These are phyloP conservation scores for Cryptosporidium parvum DNA, from an alignment of 169 alveolate genomes.

Conservation along the genomic window DNA sequence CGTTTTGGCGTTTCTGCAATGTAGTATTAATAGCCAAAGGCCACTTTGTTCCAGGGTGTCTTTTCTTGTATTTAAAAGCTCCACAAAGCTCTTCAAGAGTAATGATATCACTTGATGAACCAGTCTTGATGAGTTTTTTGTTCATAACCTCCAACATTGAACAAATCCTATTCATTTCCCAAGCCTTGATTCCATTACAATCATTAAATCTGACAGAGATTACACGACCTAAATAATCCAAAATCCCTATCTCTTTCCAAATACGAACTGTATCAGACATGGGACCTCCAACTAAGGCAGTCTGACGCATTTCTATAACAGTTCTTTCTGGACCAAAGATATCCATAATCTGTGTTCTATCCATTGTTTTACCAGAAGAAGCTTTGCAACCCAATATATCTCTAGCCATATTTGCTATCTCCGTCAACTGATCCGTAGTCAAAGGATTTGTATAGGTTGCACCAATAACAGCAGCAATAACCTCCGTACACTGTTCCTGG, in stretches of 20 bases:
- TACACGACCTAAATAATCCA: constrained; percentile 56
- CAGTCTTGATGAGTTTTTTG: constrained; percentile 26
- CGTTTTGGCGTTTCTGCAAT: constrained; percentile 12
- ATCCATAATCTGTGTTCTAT: constrained; percentile 12
- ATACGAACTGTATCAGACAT: constrained; percentile 27
- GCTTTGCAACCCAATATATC: constrained; percentile 12
- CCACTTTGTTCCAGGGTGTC: constrained; percentile 57
- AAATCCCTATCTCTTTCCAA: constrained; percentile 59
- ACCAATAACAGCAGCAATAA: constrained; percentile 26
- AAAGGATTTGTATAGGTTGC: constrained; percentile 19
- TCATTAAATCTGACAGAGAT: constrained; percentile 41
- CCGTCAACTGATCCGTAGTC: neutral
- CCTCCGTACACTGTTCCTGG: constrained; percentile 35
- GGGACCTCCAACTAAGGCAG: neutral
- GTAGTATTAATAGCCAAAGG: constrained; percentile 46
- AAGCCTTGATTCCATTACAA: constrained; percentile 52
- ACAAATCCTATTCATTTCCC: constrained; percentile 49
- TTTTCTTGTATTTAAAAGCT: constrained; percentile 24
- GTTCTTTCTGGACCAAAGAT: constrained; percentile 43
- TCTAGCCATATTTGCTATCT: constrained; percentile 5
- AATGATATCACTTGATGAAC: constrained; percentile 13
- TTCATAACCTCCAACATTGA: constrained; percentile 74
- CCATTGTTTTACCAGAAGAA: neutral
- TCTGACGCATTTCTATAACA: constrained; percentile 66
- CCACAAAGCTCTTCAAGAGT: constrained; percentile 73